Percentiles rank a stretch among this genome's conserved stretches.
Conservation (phyloP, 2,329 filamentous ascomycete species). For the Aspergillus unguis region DNA sequence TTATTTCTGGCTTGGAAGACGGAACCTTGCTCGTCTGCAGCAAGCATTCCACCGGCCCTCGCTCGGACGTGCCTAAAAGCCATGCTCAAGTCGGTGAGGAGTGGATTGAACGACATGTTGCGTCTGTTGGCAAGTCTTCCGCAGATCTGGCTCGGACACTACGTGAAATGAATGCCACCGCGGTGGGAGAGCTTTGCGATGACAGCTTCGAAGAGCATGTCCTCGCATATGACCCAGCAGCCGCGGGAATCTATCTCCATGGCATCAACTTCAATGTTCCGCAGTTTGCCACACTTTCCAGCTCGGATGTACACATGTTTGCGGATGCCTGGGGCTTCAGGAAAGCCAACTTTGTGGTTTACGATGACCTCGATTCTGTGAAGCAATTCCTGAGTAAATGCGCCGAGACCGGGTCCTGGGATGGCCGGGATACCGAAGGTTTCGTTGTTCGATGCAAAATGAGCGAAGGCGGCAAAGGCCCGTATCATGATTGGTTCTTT, state of each 20-base stretch:
- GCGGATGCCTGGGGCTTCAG: slow-evolving; percentile 91
- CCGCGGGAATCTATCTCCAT: slow-evolving; percentile 89
- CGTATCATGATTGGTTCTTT: slow-evolving; percentile 96
- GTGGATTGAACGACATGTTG: slow-evolving; percentile 78
- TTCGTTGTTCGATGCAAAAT: slow-evolving; percentile 91
- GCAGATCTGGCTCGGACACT: slow-evolving; percentile 74
- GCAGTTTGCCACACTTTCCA: slow-evolving; percentile 82
- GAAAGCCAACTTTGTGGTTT: slow-evolving; percentile 75
- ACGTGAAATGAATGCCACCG: slow-evolving; percentile 79
- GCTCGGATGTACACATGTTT: slow-evolving; percentile 79
- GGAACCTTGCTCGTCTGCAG: slow-evolving; percentile 92
- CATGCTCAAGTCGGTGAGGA: slow-evolving; percentile 80
- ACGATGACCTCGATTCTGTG: slow-evolving; percentile 70
- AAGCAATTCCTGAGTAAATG: slow-evolving; percentile 78
- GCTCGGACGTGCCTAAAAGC: slow-evolving; percentile 68
- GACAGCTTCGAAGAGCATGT: slow-evolving; percentile 97
- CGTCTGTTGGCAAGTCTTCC: slow-evolving; percentile 71
- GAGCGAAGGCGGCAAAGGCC: slow-evolving; percentile 46
- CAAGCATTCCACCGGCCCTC: slow-evolving; percentile 89
- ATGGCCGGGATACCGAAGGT: slow-evolving; percentile 89
- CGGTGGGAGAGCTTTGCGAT: slow-evolving; percentile 93
- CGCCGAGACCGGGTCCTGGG: slow-evolving; percentile 84
- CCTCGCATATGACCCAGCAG: slow-evolving; percentile 76
- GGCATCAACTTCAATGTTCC: slow-evolving; percentile 96
- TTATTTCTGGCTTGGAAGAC: slow-evolving; percentile 87